phyloP scores from a whole-genome alignment of 148 eudicot species.

The Vaccinium corymbosum region DNA sequence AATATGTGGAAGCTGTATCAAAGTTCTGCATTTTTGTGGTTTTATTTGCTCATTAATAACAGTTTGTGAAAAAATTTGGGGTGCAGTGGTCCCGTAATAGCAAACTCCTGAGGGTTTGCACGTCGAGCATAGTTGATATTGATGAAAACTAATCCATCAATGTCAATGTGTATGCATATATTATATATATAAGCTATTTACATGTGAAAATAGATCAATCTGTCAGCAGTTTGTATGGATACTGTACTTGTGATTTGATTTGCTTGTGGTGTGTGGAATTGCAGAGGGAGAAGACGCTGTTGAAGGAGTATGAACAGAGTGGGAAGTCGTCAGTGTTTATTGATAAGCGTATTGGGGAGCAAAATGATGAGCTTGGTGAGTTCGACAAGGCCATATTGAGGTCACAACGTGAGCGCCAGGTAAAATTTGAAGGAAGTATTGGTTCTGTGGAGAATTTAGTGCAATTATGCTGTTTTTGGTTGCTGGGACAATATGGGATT shows the following conservation, averaged over 20 bases:
- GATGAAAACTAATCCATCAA: background rate
- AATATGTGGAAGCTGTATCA: background rate
- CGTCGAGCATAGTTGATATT: background rate
- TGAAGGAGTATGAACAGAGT: slow-evolving; percentile 86
- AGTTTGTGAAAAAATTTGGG: background rate
- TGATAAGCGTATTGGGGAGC: slow-evolving; percentile 90
- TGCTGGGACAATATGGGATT: background rate
- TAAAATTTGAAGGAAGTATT: slow-evolving; percentile 17
- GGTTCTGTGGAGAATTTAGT: background rate
- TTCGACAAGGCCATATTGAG: slow-evolving; percentile 87
- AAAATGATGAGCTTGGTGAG: slow-evolving; percentile 66
- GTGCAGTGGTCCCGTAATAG: background rate
- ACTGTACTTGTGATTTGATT: background rate
- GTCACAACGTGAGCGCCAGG: slow-evolving; percentile 90
- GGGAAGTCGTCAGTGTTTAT: slow-evolving; percentile 73
- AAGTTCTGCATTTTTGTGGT: background rate
- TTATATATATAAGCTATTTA: too few relatives aligned
- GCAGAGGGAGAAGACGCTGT: slow-evolving; percentile 82
- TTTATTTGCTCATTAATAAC: background rate
- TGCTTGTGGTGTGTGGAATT: slow-evolving; percentile 15
- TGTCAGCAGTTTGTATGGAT: background rate
- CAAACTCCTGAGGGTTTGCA: background rate
- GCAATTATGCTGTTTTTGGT: background rate
- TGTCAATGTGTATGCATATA: background rate
- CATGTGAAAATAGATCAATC: too few relatives aligned